These are phyloP conservation scores for Berkeleyomyces basicola DNA, from an alignment of 2,329 filamentous ascomycete species.

Conservation along the genomic window DNA sequence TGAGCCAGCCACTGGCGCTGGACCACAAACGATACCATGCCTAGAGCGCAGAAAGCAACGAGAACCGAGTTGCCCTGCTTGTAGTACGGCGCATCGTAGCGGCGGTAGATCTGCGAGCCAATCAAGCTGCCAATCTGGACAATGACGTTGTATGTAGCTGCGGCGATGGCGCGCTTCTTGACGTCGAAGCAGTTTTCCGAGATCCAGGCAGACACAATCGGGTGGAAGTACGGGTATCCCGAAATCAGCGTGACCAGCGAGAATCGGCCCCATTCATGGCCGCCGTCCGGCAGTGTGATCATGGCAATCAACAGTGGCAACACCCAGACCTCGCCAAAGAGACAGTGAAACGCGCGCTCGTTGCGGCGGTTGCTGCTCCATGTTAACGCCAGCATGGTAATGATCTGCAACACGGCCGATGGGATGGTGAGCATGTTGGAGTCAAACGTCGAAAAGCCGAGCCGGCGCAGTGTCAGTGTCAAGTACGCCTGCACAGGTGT, in stretches of 20 bases:
- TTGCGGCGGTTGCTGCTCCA: constrained; percentile 21
- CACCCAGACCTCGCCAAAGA: constrained; percentile 22
- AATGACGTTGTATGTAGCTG: constrained; percentile 31
- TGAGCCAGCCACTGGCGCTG: constrained; percentile 26
- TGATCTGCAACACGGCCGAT: constrained; percentile 12
- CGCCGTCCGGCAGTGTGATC: constrained; percentile 18
- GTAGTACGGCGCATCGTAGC: constrained; percentile 28
- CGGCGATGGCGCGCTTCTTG: constrained; percentile 42
- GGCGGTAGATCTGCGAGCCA: constrained; percentile 30
- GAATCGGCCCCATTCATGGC: constrained; percentile 20
- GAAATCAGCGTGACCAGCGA: constrained; percentile 20
- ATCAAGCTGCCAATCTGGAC: constrained; percentile 31
- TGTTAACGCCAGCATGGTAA: constrained; percentile 17
- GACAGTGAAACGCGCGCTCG: constrained; percentile 19
- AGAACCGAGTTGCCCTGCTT: constrained; percentile 27
- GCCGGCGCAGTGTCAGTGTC: constrained; percentile 17
- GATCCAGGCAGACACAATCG: constrained; percentile 32
- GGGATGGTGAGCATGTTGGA: constrained; percentile 42
- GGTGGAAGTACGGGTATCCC: constrained; percentile 25
- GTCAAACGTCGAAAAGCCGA: constrained; percentile 27
- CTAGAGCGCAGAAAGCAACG: constrained; percentile 17
- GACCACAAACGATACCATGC: constrained; percentile 23
- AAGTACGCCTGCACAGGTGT: constrained; percentile 18
- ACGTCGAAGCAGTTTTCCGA: constrained; percentile 44
- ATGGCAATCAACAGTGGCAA: constrained; percentile 21